These are phyloP conservation scores for Phoma herbarum DNA, from an alignment of 2,329 filamentous ascomycete genomes.

Conservation along the genomic window DNA sequence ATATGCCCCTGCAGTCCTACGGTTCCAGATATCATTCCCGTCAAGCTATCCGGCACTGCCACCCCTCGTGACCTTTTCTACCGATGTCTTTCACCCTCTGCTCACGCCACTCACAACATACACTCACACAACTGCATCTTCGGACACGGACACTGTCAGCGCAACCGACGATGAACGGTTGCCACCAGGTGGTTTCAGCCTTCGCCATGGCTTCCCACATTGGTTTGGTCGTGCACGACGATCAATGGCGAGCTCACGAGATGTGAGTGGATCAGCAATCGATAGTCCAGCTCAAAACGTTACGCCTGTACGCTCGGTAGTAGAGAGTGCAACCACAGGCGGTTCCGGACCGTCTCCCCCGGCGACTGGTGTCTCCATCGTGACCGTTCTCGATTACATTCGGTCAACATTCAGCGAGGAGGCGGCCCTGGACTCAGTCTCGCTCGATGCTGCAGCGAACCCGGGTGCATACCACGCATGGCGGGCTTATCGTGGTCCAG, in stretches of 20 bases:
- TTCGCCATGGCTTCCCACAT: slow-evolving; percentile 87
- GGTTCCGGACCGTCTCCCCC: slow-evolving; percentile 9
- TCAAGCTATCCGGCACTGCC: slow-evolving; percentile 79
- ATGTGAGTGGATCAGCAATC: slow-evolving; percentile 44
- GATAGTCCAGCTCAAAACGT: slow-evolving; percentile 31
- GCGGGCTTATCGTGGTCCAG: slow-evolving; percentile 71
- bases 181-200: slow-evolving; percentile 87
- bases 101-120: slow-evolving; percentile 94
- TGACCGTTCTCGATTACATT: slow-evolving; percentile 79
- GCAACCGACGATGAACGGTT: slow-evolving; percentile 83
- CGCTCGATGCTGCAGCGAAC: slow-evolving; percentile 84
- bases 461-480: slow-evolving; percentile 94
- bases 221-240: slow-evolving; percentile 73
- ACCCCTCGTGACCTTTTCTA: slow-evolving; percentile 86
- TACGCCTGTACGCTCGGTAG: slow-evolving; percentile 28
- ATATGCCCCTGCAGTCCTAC: slow-evolving; percentile 84
- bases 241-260: slow-evolving; percentile 42
- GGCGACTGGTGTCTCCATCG: slow-evolving; percentile 38
- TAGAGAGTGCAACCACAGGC: slow-evolving; percentile 21
- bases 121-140: slow-evolving; percentile 80
- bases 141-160: slow-evolving; percentile 80
- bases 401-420: slow-evolving; percentile 83
- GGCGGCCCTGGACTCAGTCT: slow-evolving; percentile 77
- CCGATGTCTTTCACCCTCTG: slow-evolving; percentile 94
- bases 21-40: slow-evolving; percentile 90